Percentiles rank a stretch among this genome's conserved stretches.
phyloP scores from a whole-genome alignment of 78 protist species.

The Speleostelium caveatum region DNA sequence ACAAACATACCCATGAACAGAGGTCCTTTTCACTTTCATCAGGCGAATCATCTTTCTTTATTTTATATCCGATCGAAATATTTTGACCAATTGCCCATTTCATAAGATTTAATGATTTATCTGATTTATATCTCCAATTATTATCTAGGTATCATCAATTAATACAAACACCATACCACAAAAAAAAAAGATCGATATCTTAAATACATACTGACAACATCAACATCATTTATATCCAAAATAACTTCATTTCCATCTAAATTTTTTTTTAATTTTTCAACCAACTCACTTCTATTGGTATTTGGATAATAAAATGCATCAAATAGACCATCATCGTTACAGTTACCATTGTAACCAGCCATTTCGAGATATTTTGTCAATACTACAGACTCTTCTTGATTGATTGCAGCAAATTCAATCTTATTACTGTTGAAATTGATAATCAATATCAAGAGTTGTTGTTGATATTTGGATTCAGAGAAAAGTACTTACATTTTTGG shows the following conservation, averaged over 20 bases:
- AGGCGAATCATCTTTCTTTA: background rate
- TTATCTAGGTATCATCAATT: background rate
- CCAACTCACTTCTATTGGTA: background rate
- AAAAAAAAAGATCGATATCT: background rate
- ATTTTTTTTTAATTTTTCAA: background rate
- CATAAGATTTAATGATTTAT: background rate
- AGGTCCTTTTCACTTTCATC: background rate
- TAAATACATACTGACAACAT: background rate
- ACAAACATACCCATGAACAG: background rate
- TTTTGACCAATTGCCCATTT: slow-evolving; percentile 1
- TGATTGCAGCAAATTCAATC: background rate
- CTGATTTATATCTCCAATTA: slow-evolving; percentile 3
- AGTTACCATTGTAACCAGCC: background rate
- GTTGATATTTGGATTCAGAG: background rate
- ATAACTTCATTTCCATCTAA: slow-evolving; percentile 1
- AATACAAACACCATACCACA: background rate
- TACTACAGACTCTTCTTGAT: background rate
- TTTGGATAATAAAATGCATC: background rate
- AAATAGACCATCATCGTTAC: background rate
- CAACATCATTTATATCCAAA: background rate
- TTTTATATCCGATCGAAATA: slow-evolving; percentile 4
- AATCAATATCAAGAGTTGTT: no score
- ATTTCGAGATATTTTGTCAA: background rate
- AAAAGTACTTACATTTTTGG: background rate
- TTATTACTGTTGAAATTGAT: background rate